Base-by-base conservation (phyloP, 73 alveolate species). In the Symbiodinium pilosum region DNA sequence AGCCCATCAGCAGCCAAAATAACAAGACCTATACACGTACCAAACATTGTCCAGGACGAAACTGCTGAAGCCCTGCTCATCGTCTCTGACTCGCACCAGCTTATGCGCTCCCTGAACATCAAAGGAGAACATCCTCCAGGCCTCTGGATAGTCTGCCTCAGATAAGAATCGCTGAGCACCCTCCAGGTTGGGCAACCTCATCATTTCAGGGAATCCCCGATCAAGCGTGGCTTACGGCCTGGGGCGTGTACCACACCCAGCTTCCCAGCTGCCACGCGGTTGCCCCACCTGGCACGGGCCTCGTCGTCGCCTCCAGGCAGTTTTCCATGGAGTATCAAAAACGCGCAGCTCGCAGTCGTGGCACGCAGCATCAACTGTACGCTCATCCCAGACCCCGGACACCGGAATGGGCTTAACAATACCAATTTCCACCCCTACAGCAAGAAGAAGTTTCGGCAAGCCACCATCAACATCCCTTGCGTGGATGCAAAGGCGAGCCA, bases 151-250 rank as follows among this genome's bases (percentile, higher is more conserved):
- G 93, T 56, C 93, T 43, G n/a, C 36, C 47, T 20, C 4, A 64
- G 81, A 84, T 28, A 84, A 28, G n/a, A 84, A 84, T 9, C 75
- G 93, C 16, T 83, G 91, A 28, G 34, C 85, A 30, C 40, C 91
- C 36, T 40, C 16, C 91, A 83, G 30, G 40, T 34, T 24, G 42
- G 64, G 91, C 30, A 21, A 9, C 36, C 91, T 32, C 21, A 83
- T 42, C 42, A 21, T 41, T 68, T 83, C 91, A 36, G 11, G 38
- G 8, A 38, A 21, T 84, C 93, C 47, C 93, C 77, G 30, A 84
- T n/a, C 24, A 84, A 43, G 4, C 93, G 93, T 12, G 93, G 93
- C 21, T 84, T 44, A 42, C 44, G 43, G 93, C 93, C 93, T 9
- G 93, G 93, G 32, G 59, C 94, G 34, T 26, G 26, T 21, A 86